A percentile compares a stretch with the other conserved stretches of the same genome.
These are phyloP conservation scores for Ogataea wickerhamii DNA, from an alignment of 805 yeast genomes.

Conservation along the genomic window DNA sequence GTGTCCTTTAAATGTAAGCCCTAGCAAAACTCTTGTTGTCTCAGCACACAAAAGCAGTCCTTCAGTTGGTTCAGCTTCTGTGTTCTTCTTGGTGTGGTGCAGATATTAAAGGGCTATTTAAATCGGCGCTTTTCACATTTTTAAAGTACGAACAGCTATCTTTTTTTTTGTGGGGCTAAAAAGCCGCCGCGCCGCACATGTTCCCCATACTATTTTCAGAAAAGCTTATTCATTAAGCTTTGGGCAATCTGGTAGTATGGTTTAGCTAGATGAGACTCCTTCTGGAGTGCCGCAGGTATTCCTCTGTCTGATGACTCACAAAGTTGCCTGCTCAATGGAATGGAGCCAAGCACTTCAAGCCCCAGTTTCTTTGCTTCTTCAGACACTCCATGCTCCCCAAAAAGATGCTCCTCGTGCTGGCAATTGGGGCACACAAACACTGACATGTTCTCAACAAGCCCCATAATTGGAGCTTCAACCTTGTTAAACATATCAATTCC, in stretches of 20 bases:
- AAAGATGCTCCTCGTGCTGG: constrained; percentile 65
- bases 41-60: constrained; percentile 2
- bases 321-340: constrained; percentile 63
- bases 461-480: constrained; percentile 66
- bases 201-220: constrained; percentile 1
- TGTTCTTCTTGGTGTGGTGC: background rate
- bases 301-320: constrained; percentile 64
- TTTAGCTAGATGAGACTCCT: constrained; percentile 13
- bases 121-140: background rate
- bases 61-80: background rate
- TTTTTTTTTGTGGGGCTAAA: background rate
- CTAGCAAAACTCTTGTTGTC: constrained; percentile 3
- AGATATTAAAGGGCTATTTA: background rate
- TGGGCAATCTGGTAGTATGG: constrained; percentile 6
- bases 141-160: background rate
- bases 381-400: constrained; percentile 64
- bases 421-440: constrained; percentile 74
- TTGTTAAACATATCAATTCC: constrained; percentile 77
- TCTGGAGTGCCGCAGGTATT: constrained; percentile 52
- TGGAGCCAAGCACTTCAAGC: constrained; percentile 54
- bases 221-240: constrained; percentile 5
- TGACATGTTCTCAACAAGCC: constrained; percentile 83
- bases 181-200: constrained; percentile 9
- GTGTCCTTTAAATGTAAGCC: constrained; percentile 7
- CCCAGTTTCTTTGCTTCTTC: constrained; percentile 43